A percentile compares a stretch with the other conserved stretches of the same genome.
phyloP scores from a whole-genome alignment of 495 filamentous ascomycete species.

The Astrocystis sublimbata region DNA sequence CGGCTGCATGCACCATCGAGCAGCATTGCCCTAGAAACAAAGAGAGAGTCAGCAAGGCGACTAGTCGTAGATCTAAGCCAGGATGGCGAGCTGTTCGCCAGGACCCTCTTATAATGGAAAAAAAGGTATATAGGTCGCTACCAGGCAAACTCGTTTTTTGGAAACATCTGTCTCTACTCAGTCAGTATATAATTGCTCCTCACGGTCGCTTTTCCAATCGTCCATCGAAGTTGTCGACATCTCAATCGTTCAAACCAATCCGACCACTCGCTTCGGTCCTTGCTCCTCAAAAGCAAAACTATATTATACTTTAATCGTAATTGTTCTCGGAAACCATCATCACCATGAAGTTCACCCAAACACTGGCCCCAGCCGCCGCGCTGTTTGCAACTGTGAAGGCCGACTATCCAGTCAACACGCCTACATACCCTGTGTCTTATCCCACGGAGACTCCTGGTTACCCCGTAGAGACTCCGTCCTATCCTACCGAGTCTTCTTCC shows the following conservation, averaged over 20 bases:
- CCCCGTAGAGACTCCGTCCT: constrained; percentile 15
- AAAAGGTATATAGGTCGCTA: constrained; percentile 28
- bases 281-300: constrained; percentile 16
- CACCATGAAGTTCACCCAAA: constrained; percentile 41
- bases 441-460: constrained; percentile 18
- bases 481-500: neutral
- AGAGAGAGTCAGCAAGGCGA: neutral
- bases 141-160: constrained; percentile 18
- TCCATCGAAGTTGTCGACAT: constrained; percentile 27
- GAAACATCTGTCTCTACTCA: constrained; percentile 9
- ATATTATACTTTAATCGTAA: constrained; percentile 19
- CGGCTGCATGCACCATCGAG: constrained; percentile 4
- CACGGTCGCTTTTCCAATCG: constrained; percentile 29
- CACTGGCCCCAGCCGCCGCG: constrained; percentile 38
- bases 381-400: constrained; percentile 35
- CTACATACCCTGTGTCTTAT: constrained; percentile 19
- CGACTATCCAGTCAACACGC: constrained; percentile 18
- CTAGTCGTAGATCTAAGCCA: constrained; percentile 7
- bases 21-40: constrained; percentile 9
- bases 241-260: constrained; percentile 31
- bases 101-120: neutral
- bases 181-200: constrained; percentile 26
- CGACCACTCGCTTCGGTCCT: constrained; percentile 25
- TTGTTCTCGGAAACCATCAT: constrained; percentile 15
- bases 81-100: neutral